Base-by-base conservation (phyloP, 345 rosid genomes). In the Punica granatum region DNA sequence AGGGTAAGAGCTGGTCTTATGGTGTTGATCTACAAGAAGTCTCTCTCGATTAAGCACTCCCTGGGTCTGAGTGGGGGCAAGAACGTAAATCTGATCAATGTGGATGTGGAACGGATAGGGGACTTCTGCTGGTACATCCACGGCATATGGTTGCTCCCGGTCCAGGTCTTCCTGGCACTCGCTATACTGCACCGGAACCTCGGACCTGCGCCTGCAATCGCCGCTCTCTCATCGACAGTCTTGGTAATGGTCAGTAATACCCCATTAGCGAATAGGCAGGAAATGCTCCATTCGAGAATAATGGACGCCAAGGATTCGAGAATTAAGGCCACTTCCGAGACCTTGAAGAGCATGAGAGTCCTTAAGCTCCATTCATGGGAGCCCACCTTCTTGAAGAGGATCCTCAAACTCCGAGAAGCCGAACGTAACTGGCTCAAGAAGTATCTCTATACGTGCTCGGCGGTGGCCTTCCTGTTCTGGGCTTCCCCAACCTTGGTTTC, bases 31-130 rank as follows among this genome's bases (percentile, higher is more conserved):
- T 87, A 80, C 78, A 81, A 82, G 81, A 85, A 79, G 68, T 80
- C 85, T 67, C 69, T 85, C 6, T 82, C 82, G 3, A 73, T 79
- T 68, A 80, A 78, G 69, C 78, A 75, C 67, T 70, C 73, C 67
- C 68, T 71, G 1, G 76, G 85, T 63, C 62, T 76, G 2, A 77
- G 81, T 68, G 74, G 69, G 63, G 92, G 96, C 19, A 83, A 73
- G 69, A 81, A 78, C 33, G 73, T 78, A 53, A 87, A 89, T 69
- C 67, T 85, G 71, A 82, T 87, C 70, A 83, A 83, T 65, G 86
- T 83, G 19, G 96, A 89, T 65, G 84, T 80, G 0, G 92, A 89
- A 62, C 82, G 84, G 68, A 75, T 85, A 39, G 96, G 88, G n/a
- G 96, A 89, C 43, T 84, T 89, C 69, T 81, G 79, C 70, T 74